Percentiles rank a stretch among this genome's conserved stretches.
phyloP scores from a whole-genome alignment of 805 yeast species.

The Candida railenensis region DNA sequence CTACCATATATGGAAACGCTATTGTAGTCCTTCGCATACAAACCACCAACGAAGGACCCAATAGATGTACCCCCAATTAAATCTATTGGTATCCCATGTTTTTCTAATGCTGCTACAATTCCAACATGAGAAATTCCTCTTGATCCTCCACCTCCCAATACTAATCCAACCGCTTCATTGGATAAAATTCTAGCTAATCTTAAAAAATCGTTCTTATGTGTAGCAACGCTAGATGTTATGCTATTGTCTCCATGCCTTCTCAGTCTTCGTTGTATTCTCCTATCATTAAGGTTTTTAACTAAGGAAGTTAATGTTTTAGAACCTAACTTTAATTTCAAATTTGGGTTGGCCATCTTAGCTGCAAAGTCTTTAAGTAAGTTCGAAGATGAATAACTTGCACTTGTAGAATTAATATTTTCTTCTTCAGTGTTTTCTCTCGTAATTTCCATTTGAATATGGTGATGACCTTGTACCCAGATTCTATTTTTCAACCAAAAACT shows the following conservation, averaged over 20 bases:
- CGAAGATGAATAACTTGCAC: slow-evolving; percentile 13
- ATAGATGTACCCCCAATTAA: slow-evolving; percentile 95
- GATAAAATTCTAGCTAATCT: slow-evolving; percentile 86
- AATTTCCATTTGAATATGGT: slow-evolving; percentile 76
- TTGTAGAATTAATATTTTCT: neutral
- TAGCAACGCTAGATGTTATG: slow-evolving; percentile 29
- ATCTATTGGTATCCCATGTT: slow-evolving; percentile 90
- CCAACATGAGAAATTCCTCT: slow-evolving; percentile 93
- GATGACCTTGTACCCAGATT: slow-evolving; percentile 90
- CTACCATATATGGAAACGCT: slow-evolving; percentile 88
- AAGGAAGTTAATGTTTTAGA: neutral
- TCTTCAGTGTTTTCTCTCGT: slow-evolving; percentile 18
- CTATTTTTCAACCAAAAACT: slow-evolving; percentile 81
- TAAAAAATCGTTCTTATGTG: slow-evolving; percentile 84
- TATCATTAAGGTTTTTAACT: slow-evolving; percentile 20
- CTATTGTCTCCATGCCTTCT: neutral
- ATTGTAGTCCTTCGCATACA: slow-evolving; percentile 90
- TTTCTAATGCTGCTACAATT: slow-evolving; percentile 85
- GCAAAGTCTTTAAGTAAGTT: slow-evolving; percentile 35
- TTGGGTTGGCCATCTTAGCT: slow-evolving; percentile 34
- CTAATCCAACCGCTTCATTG: slow-evolving; percentile 92
- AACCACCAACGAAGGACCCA: slow-evolving; percentile 93
- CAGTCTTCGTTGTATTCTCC: slow-evolving; percentile 17
- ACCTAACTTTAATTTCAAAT: slow-evolving; percentile 24
- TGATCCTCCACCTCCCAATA: slow-evolving; percentile 97